phyloP scores from a whole-genome alignment of 2,329 filamentous ascomycete species.

The Diaporthe humulicola region DNA sequence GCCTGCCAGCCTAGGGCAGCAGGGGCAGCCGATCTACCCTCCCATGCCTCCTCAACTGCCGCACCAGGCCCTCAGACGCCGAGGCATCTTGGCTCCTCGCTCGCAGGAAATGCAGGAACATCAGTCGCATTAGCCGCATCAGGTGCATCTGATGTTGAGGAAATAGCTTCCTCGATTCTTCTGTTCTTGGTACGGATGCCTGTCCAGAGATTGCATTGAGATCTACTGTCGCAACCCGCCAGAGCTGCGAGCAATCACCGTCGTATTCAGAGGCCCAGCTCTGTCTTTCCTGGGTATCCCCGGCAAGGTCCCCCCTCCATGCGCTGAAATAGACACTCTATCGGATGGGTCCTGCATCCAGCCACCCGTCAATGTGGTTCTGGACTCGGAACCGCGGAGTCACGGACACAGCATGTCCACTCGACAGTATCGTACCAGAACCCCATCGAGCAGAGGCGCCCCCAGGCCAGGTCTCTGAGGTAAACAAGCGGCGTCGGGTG shows the following conservation, averaged over 20 bases:
- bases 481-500: not conserved
- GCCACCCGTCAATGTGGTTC: not conserved
- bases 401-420: not conserved
- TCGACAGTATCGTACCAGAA: not conserved
- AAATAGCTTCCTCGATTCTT: not conserved
- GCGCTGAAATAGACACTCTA: not conserved
- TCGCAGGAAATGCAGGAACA: not conserved
- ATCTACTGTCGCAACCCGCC: conserved; percentile 28
- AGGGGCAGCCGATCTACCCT: not conserved
- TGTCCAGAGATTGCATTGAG: conserved; percentile 28
- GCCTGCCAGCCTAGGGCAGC: not conserved
- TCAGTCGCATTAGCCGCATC: not conserved
- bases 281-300: not conserved
- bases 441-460: not conserved
- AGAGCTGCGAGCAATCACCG: conserved; percentile 6
- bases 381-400: too few relatives aligned
- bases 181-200: conserved; percentile 2
- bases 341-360: conserved; percentile 13
- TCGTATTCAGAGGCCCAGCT: conserved; percentile 17
- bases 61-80: conserved; percentile 9
- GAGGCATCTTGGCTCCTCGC: conserved; percentile 20
- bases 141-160: not conserved
- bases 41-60: conserved; percentile 2
- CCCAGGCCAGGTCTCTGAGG: not conserved
- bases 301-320: not conserved